Evolutionary conservation across 495 filamentous ascomycete genomes (phyloP), one percentile per base, ranked within the genome.

Genomic region (Hypoxylon subgilvum): DNA sequence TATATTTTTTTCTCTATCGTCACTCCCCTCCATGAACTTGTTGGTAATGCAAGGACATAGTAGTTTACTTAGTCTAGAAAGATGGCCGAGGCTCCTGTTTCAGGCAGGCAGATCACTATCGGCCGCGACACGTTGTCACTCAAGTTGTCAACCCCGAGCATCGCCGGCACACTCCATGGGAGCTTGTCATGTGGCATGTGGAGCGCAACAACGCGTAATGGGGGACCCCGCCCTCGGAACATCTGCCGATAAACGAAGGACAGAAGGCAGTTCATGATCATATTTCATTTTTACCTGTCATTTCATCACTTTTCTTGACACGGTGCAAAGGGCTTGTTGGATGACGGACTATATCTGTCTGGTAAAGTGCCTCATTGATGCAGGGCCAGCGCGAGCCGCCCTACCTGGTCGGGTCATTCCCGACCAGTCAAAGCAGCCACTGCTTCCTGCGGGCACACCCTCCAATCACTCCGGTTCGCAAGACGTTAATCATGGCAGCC

Each of bases 401-500:
- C 56, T 68, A 56, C 49, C 56, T 49, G 52, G 49, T 60, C 43
- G 44, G 52, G 63, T 65, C 53, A 65, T 68, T 49, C 58, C 45
- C 47, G 47, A 54, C 61, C 54, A 65, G 57, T 64, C 51, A 66
- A 46, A 61, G 45, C 32, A 65, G 61, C 54, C 61, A 61, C 51
- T 46, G 17, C 50, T 46, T 55, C 35, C 36, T 48, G 64, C 61
- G 61, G 61, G 28, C 61, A n/a, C 55, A 34, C 61, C 61, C 58
- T 63, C 67, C 49, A 68, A 70, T 65, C 65, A 61, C 45, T 56
- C 34, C 57, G 23, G 47, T 31, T 52, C 52, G 49, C 47, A 53
- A 64, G 43, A 41, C 45, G 64, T 56, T 61, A 54, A 62, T 63
- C 54, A 53, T 61, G 61, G 52, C 67, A 68, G 58, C 67, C 65